Evolutionary conservation across 73 alveolate species (phyloP).

Genomic region (Symbiodinium natans): DNA sequence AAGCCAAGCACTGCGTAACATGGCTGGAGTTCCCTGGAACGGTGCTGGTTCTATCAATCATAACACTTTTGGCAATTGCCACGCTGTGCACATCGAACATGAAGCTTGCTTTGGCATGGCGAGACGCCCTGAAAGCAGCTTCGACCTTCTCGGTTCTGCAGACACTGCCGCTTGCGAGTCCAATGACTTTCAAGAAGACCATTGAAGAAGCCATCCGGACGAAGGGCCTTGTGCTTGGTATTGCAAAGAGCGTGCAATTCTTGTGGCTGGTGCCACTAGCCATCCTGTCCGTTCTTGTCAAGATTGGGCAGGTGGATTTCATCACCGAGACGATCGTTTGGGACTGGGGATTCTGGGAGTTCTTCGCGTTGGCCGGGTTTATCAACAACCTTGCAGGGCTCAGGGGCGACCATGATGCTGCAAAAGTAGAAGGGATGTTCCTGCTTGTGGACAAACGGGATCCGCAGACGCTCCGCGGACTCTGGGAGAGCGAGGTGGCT

Average conservation of each 20-base stretch:
- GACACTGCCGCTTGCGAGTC: neutral
- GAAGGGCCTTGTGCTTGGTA: neutral
- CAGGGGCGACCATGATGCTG: neutral
- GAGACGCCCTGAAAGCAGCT: neutral
- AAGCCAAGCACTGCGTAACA: neutral
- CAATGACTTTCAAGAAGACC: neutral
- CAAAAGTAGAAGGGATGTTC: neutral
- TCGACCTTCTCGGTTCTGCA: neutral
- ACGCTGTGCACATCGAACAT: neutral
- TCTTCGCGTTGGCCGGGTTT: neutral
- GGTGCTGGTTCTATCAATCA: neutral
- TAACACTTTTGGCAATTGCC: neutral
- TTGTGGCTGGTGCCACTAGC: neutral
- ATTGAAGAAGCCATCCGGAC: neutral
- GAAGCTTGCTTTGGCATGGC: too few relatives aligned
- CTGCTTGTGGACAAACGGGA: neutral
- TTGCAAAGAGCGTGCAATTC: neutral
- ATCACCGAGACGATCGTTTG: neutral
- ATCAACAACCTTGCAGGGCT: constrained; percentile 11
- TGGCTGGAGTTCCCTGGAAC: neutral
- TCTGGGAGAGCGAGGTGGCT: neutral
- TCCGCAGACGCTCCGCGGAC: neutral
- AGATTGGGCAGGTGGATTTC: neutral
- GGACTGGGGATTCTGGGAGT: neutral
- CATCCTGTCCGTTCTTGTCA: neutral